phyloP scores from a whole-genome alignment of 176 grass and related monocot genomes.

The Zizania latifolia region DNA sequence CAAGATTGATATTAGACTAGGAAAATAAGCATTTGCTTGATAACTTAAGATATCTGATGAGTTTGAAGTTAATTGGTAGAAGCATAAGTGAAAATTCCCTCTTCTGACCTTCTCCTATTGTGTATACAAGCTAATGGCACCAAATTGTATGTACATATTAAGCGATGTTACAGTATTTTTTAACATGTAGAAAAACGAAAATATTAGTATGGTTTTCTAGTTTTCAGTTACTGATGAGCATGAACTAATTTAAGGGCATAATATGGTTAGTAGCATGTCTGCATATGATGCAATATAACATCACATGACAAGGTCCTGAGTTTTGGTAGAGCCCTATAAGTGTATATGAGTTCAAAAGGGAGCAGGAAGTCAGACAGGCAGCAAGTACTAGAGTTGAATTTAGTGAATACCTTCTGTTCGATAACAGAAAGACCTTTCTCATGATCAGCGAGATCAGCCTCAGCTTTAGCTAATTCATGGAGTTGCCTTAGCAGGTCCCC shows the following conservation, averaged over 20 bases:
- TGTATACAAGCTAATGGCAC: not conserved
- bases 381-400: not conserved
- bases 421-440: slow-evolving; percentile 57
- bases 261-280: not conserved
- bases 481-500: slow-evolving; percentile 71
- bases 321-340: slow-evolving; percentile 6
- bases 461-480: slow-evolving; percentile 65
- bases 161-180: not conserved
- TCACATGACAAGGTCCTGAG: not conserved
- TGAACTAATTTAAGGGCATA: not conserved
- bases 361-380: not conserved
- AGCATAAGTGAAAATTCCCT: not conserved
- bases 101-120: not conserved
- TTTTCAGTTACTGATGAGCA: not conserved
- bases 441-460: slow-evolving; percentile 59
- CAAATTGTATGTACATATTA: not conserved
- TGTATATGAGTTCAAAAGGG: slow-evolving; percentile 1
- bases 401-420: slow-evolving; percentile 59
- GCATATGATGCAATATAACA: not conserved
- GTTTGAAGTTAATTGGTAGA: not conserved
- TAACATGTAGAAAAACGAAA: not conserved
- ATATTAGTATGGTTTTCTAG: not conserved
- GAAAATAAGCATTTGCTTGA: not conserved
- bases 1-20: not conserved
- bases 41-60: not conserved